Evolutionary conservation across 2,329 filamentous ascomycete species (phyloP).

Genomic region (Scleromitrula shiraiana): DNA sequence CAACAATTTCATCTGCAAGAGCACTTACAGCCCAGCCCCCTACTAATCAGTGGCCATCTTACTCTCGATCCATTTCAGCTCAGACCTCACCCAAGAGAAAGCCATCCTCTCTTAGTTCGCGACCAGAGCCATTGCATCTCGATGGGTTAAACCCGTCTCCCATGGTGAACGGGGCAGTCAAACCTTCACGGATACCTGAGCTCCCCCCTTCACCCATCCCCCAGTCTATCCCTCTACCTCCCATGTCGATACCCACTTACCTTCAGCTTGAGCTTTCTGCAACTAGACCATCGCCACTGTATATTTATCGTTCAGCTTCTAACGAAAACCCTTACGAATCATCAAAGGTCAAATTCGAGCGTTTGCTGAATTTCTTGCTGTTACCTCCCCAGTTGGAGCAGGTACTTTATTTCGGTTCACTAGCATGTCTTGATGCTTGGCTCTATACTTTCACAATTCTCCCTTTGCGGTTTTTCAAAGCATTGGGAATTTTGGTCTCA

Average conservation of each 20-base stretch:
- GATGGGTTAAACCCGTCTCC: background rate
- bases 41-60: constrained; percentile 17
- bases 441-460: constrained; percentile 94
- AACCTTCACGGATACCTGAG: constrained; percentile 10
- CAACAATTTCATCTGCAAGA: constrained; percentile 23
- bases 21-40: constrained; percentile 21
- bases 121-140: constrained; percentile 25
- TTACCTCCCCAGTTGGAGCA: constrained; percentile 77
- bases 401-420: constrained; percentile 75
- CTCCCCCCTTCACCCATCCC: constrained; percentile 34
- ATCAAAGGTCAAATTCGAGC: constrained; percentile 83
- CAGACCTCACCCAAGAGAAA: constrained; percentile 26
- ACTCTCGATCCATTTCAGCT: constrained; percentile 16
- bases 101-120: constrained; percentile 13
- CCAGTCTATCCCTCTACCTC: constrained; percentile 51
- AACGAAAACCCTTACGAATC: constrained; percentile 76
- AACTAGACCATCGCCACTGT: constrained; percentile 54
- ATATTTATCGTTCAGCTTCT: constrained; percentile 52
- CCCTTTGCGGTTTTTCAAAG: constrained; percentile 78
- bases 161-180: constrained; percentile 1
- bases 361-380: constrained; percentile 79
- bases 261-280: constrained; percentile 57
- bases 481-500: constrained; percentile 62
- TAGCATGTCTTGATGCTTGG: constrained; percentile 94
- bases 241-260: constrained; percentile 59